Evolutionary conservation across 768 basidiomycete genomes (phyloP).

Genomic region (Mycena galopus): DNA sequence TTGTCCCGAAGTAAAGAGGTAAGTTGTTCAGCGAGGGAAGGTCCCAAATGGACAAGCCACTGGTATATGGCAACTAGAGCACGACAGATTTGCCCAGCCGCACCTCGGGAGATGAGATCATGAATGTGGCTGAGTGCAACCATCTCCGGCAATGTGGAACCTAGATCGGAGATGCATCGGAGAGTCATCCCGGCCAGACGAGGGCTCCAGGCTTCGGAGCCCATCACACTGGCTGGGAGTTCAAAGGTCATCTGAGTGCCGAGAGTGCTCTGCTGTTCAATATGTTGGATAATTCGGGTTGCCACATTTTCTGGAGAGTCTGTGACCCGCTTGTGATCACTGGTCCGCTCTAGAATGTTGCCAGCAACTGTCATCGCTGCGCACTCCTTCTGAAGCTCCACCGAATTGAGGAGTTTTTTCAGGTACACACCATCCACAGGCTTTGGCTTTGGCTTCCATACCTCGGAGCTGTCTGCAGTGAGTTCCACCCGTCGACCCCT

Average conservation of each 20-base stretch:
- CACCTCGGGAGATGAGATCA: neutral
- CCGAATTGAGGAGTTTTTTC: neutral
- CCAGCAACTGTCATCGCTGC: neutral
- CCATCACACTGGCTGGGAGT: neutral
- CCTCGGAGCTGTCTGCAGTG: too few relatives aligned
- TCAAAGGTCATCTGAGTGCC: constrained; percentile 20
- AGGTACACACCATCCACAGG: neutral
- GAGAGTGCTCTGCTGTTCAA: constrained; percentile 16
- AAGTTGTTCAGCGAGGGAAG: constrained; percentile 3
- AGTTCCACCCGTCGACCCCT: too few relatives aligned
- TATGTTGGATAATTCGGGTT: neutral
- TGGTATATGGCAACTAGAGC: neutral
- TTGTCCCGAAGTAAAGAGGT: neutral
- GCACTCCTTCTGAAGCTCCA: neutral
- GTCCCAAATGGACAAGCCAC: constrained; percentile 7
- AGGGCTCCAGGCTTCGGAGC: neutral
- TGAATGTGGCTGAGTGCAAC: neutral
- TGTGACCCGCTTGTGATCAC: neutral
- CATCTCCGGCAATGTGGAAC: neutral
- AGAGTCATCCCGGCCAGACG: neutral
- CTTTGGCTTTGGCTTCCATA: too few relatives aligned
- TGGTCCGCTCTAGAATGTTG: neutral
- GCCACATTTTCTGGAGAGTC: neutral
- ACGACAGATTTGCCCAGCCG: neutral
- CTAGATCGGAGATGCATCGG: neutral